phyloP scores from a whole-genome alignment of 257 asterid genomes.

The Salvia rosmarinus region DNA sequence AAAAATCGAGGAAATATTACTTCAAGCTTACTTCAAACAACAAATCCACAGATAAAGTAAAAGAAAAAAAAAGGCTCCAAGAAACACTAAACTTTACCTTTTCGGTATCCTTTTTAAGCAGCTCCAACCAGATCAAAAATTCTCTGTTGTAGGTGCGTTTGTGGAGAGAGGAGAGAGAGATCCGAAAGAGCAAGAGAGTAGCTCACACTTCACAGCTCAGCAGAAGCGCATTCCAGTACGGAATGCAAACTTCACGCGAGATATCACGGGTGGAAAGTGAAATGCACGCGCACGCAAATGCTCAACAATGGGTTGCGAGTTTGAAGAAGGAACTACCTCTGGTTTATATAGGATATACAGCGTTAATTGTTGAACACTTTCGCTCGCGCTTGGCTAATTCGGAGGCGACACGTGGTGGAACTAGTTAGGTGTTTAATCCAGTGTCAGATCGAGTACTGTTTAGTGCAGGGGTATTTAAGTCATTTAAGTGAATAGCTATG shows the following conservation, averaged over 20 bases:
- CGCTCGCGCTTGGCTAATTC: not conserved
- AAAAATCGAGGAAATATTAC: conserved; percentile 9
- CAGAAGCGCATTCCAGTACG: conserved; percentile 50
- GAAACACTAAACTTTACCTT: conserved; percentile 27
- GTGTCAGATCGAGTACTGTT: not conserved
- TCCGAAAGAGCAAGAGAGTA: not conserved
- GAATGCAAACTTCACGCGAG: conserved; percentile 50
- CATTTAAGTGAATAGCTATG: not conserved
- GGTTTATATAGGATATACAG: conserved; percentile 42
- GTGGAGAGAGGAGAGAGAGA: conserved; percentile 16
- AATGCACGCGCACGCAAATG: conserved; percentile 25
- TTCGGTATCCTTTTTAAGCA: conserved; percentile 17
- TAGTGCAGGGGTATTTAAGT: not conserved
- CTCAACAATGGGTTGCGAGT: conserved; percentile 28
- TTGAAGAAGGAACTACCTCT: conserved; percentile 21
- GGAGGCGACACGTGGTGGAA: conserved; percentile 40
- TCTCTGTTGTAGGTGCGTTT: conserved; percentile 12
- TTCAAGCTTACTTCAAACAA: conserved; percentile 25
- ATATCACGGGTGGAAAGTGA: conserved; percentile 17
- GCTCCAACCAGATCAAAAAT: conserved; percentile 28
- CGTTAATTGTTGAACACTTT: conserved; percentile 40
- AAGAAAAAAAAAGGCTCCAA: conserved; percentile 14
- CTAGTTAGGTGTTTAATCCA: conserved; percentile 23
- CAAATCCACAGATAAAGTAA: conserved; percentile 8
- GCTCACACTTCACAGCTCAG: conserved; percentile 35